Base-by-base conservation (phyloP, 1,284 basidiomycete species). In the Ceratobasidium sp. region DNA sequence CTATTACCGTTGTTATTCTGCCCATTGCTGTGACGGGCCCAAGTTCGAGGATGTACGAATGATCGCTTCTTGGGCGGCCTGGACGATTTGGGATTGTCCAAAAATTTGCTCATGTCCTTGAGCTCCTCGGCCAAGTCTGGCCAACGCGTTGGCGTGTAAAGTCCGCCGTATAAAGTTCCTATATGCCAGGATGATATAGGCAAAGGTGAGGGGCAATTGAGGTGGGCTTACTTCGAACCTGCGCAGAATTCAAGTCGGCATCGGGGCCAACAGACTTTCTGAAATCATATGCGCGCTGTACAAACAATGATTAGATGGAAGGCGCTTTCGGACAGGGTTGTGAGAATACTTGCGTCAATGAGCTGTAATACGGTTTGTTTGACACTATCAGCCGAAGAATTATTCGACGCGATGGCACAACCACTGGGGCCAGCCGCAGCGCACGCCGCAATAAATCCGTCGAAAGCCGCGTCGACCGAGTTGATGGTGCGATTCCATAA, bases 101-200 rank as follows among this genome's bases (percentile, higher is more conserved):
- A 29, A 25, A 65, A 49, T 8, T 52, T 52, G 32, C n/a, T 37
- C 29, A 51, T 52, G 11, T 66, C 11, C 25, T 8, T n/a, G 25
- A 77, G 52, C 29, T 13, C 15, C 13, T 43, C 44, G 17, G 76
- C 74, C 8, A 77, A 57, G 3, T 29, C 34, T 15, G 74, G 76
- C 76, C 74, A 77, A 8, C 43, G 0, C 29, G 49, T 77, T 5
- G 76, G 76, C 7, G 17, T 3, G 22, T 76, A 62, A 44, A 76
- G 77, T 25, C 32, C 54, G 19, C 54, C 44, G 19, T 57, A 62
- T 11, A 77, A 13, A 19, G 61, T 32, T 11, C 11, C 76, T 77
- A 29, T 19, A 29, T 44, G 13, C 29, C 3, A 65, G 37, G 8
- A 34, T 13, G 43, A 32, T 29, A 40, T 15, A 40, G 57, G 25